Percentiles rank a stretch among this genome's conserved stretches.
Conservation (phyloP, 805 yeast species). For the Metschnikowia kunwiensis region DNA sequence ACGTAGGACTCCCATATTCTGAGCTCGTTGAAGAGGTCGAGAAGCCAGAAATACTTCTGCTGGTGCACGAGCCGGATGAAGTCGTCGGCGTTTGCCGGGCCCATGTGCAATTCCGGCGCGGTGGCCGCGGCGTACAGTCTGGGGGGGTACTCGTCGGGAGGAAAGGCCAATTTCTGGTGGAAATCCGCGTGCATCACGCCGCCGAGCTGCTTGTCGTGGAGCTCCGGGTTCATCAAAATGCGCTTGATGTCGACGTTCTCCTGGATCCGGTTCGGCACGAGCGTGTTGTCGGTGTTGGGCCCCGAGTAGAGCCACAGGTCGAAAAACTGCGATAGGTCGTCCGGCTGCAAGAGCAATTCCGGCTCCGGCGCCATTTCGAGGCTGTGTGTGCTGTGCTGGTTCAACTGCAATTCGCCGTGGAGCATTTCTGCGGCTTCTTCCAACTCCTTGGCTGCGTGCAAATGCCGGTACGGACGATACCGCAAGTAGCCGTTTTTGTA, state of each 20-base stretch:
- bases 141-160: not conserved
- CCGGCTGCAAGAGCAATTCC: not conserved
- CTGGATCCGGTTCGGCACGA: conserved; percentile 7
- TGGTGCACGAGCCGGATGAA: conserved; percentile 27
- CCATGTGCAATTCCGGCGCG: conserved; percentile 6
- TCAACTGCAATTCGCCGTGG: conserved; percentile 7
- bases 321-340: conserved; percentile 5
- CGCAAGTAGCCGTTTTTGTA: conserved; percentile 32
- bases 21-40: conserved; percentile 40
- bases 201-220: conserved; percentile 10
- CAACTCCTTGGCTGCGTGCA: conserved; percentile 32
- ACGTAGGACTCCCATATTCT: conserved; percentile 36
- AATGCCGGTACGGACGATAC: conserved; percentile 32
- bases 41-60: conserved; percentile 38
- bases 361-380: not conserved
- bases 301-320: conserved; percentile 8
- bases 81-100: conserved; percentile 18
- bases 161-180: not conserved
- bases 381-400: not conserved
- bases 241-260: conserved; percentile 29
- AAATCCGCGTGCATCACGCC: conserved; percentile 7
- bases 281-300: conserved; percentile 1
- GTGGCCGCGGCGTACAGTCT: conserved; percentile 1
- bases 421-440: conserved; percentile 27
- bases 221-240: conserved; percentile 21